Conservation (phyloP, 208 protist genomes). For the Trypanosoma avium region DNA sequence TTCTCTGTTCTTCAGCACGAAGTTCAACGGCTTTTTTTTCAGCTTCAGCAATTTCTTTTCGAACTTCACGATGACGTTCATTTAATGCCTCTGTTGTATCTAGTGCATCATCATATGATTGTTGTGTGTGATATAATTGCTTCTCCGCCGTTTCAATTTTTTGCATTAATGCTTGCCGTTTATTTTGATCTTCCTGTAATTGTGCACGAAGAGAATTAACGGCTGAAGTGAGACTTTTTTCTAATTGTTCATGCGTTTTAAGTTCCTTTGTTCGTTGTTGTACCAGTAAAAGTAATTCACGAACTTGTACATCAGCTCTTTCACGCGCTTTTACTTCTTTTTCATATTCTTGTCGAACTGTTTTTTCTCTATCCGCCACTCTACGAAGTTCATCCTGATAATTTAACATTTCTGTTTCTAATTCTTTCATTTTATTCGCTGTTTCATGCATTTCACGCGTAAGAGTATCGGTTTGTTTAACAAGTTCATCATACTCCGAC, state of each 20-base stretch:
- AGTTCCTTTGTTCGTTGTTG: conserved; percentile 62
- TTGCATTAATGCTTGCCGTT: conserved; percentile 66
- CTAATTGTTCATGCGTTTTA: conserved; percentile 39
- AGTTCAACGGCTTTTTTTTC: conserved; percentile 75
- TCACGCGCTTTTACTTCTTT: conserved; percentile 90
- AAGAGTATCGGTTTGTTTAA: conserved; percentile 87
- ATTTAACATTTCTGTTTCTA: conserved; percentile 48
- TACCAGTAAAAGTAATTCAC: conserved; percentile 81
- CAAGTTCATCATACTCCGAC: conserved; percentile 89
- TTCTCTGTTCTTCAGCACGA: conserved; percentile 49
- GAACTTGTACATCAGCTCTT: conserved; percentile 88
- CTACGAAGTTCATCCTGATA: conserved; percentile 59
- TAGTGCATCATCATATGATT: conserved; percentile 91
- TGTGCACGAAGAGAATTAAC: conserved; percentile 51
- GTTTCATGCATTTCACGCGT: conserved; percentile 65
- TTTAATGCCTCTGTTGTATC: conserved; percentile 88
- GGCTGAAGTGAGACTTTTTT: conserved; percentile 24
- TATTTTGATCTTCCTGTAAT: conserved; percentile 57
- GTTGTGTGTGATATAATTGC: conserved; percentile 84
- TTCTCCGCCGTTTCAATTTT: conserved; percentile 90
- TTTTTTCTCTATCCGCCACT: conserved; percentile 53
- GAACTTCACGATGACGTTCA: conserved; percentile 72
- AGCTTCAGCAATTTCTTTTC: conserved; percentile 63
- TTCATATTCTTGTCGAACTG: conserved; percentile 72
- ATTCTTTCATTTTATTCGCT: conserved; percentile 34